Evolutionary conservation across 768 basidiomycete genomes (phyloP).

Genomic region (Nidularia sp.): DNA sequence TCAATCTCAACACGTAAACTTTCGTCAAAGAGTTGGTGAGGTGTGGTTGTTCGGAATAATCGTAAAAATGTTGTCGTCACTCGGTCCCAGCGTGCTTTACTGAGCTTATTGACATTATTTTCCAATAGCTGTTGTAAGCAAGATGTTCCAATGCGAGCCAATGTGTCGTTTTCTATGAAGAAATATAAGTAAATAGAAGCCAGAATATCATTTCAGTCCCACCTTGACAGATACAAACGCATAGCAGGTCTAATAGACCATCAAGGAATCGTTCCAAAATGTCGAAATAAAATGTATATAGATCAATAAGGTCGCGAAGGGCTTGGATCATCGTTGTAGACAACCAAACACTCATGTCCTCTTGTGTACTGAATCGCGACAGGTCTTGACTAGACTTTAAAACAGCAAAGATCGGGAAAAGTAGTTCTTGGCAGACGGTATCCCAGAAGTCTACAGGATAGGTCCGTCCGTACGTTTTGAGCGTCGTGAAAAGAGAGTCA

Average conservation of each 20-base stretch:
- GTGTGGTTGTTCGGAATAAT: slow-evolving; percentile 96
- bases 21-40: slow-evolving; percentile 95
- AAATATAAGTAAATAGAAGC: slow-evolving; percentile 5
- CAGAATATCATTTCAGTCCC: slow-evolving; percentile 10
- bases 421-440: slow-evolving; percentile 90
- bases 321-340: slow-evolving; percentile 99
- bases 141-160: slow-evolving; percentile 95
- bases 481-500: slow-evolving; percentile 92
- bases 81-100: slow-evolving; percentile 81
- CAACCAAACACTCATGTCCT: slow-evolving; percentile 99
- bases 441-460: slow-evolving; percentile 97
- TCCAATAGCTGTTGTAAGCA: slow-evolving; percentile 96
- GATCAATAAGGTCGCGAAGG: slow-evolving; percentile 88
- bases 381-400: slow-evolving; percentile 90
- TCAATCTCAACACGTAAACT: slow-evolving; percentile 83
- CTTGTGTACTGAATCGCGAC: slow-evolving; percentile 90
- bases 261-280: slow-evolving; percentile 88
- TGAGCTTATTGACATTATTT: slow-evolving; percentile 86
- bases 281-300: slow-evolving; percentile 94
- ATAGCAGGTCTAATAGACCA: slow-evolving; percentile 88
- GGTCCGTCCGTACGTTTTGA: slow-evolving; percentile 82
- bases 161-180: slow-evolving; percentile 87
- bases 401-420: slow-evolving; percentile 98
- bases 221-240: slow-evolving; percentile 99
- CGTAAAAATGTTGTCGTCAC: slow-evolving; percentile 91